phyloP scores from a whole-genome alignment of 305 asterid genomes.

The Fraxinus velutina region DNA sequence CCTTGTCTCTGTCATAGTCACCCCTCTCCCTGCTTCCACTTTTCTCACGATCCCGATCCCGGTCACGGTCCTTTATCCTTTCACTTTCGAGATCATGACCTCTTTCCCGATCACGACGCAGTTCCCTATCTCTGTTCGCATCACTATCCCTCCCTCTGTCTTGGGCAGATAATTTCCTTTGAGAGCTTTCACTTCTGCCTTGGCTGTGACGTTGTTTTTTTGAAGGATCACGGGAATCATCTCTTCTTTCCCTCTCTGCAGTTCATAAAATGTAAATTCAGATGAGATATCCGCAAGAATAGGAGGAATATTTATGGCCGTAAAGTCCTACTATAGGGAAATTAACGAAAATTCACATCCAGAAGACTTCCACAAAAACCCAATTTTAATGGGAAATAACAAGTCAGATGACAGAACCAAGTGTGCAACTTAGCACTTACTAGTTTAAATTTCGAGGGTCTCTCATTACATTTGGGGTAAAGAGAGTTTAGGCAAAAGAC shows the following conservation, averaged over 20 bases:
- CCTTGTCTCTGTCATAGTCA: slow-evolving; percentile 61
- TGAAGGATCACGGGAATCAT: slow-evolving; percentile 50
- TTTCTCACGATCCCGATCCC: slow-evolving; percentile 51
- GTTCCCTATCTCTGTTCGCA: slow-evolving; percentile 32
- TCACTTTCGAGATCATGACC: slow-evolving; percentile 35
- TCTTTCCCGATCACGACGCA: slow-evolving; percentile 37
- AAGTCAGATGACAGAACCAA: background rate
- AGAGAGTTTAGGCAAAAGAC: background rate
- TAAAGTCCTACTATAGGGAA: background rate
- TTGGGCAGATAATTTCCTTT: slow-evolving; percentile 46
- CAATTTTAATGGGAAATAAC: background rate
- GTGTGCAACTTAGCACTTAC: background rate
- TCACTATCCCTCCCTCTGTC: slow-evolving; percentile 54
- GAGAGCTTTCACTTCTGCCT: slow-evolving; percentile 76
- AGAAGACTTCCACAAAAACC: background rate
- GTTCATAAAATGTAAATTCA: background rate
- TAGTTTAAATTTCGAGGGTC: background rate
- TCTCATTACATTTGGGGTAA: background rate
- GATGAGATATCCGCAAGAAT: background rate
- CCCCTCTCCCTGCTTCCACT: slow-evolving; percentile 66
- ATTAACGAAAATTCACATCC: background rate
- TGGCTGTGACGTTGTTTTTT: slow-evolving; percentile 69
- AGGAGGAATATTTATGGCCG: background rate
- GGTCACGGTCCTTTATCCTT: slow-evolving; percentile 39
- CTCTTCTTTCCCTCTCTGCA: slow-evolving; percentile 55